Evolutionary conservation across 2,329 filamentous ascomycete genomes (phyloP), one percentile per base, ranked within the genome.

Genomic region (Colletotrichum lentis): DNA sequence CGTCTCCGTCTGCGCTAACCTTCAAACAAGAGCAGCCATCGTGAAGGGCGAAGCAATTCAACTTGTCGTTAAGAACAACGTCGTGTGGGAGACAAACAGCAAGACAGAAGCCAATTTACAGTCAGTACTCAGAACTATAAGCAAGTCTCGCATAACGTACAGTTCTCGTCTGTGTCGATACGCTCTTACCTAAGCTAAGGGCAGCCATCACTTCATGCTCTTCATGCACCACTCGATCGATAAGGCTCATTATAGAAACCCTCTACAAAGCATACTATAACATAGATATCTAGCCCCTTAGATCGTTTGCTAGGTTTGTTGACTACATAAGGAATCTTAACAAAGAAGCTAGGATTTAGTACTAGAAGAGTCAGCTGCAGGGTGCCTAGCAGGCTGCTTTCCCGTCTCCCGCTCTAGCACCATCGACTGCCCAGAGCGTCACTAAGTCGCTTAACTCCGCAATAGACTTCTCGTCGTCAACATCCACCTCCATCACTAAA

Each of bases 331-430:
- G 52, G 4, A 41, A 50, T 22, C 16, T 49, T 64, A 43, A 39
- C 11, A 16, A 54, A 66, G 1, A 64, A 41, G 12, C 11, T 20
- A 60, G 69, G 3, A 10, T 31, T 4, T n/a, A 35, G 0, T 73
- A 57, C 35, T 73, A 71, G 71, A 64, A 44, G 11, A 41, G 35
- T 5, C 69, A 68, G 35, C 69, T 73, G 3, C 22, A 61, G 12
- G 44, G 47, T 27, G 70, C 64, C 3, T 56, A 69, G 49, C 41
- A 50, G 20, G 50, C 65, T 20, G 43, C 57, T n/a, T 72, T 71
- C 56, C 71, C 52, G 54, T 43, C 43, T n/a, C 18, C 56, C n/a
- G n/a, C n/a, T 49, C 10, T 31, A 18, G 27, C 16, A 16, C 16
- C 52, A 5, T 35, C 52, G 27, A 41, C n/a, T 5, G 24, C 11